phyloP scores from a whole-genome alignment of 257 asterid species.

The Hygrophila difformis region DNA sequence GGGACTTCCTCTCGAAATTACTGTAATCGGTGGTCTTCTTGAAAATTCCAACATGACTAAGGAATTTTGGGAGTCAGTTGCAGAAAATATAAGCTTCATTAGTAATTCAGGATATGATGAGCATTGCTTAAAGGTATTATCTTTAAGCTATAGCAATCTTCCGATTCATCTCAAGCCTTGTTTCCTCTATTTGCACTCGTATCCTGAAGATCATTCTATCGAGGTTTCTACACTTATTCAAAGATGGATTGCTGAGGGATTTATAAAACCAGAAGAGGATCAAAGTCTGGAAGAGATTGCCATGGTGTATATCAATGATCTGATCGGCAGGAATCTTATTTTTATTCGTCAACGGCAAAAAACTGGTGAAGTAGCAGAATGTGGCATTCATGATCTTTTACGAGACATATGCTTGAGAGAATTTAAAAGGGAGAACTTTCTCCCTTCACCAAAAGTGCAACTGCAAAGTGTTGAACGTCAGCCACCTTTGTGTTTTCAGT shows the following conservation, averaged over 20 bases:
- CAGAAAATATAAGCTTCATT: conserved; percentile 5
- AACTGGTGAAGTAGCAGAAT: background rate
- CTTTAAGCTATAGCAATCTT: conserved; percentile 1
- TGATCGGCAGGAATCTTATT: background rate
- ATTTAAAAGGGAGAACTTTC: background rate
- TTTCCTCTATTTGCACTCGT: background rate
- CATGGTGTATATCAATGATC: background rate
- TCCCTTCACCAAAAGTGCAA: background rate
- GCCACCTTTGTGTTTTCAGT: background rate
- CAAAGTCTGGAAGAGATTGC: background rate
- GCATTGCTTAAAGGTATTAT: background rate
- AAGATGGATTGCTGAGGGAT: background rate
- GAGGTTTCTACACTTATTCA: background rate
- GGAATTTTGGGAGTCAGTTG: conserved; percentile 17
- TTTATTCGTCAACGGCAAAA: background rate
- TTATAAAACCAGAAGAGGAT: background rate
- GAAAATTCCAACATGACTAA: conserved; percentile 2
- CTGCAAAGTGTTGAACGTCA: too few species aligned
- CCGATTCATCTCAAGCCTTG: conserved; percentile 2
- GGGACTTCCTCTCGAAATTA: conserved; percentile 20
- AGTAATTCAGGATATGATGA: background rate
- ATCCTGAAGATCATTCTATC: background rate
- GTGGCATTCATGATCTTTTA: background rate
- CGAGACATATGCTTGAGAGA: conserved; percentile 4
- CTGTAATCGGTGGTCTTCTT: conserved; percentile 8